Base-by-base conservation (phyloP, 2,329 filamentous ascomycete genomes). In the Dactylellina parvicollis region DNA sequence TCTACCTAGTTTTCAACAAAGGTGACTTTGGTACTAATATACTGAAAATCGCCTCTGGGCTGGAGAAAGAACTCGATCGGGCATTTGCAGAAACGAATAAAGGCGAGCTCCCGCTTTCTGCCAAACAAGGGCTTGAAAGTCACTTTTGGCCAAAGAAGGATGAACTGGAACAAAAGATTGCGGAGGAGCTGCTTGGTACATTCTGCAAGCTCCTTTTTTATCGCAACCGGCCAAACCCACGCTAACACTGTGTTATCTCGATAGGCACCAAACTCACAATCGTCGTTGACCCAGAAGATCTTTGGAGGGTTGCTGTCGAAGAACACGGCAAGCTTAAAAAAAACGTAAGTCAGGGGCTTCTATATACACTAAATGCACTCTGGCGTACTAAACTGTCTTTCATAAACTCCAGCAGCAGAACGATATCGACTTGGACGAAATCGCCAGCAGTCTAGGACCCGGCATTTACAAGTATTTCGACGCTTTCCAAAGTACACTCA, bases 241-340 rank as follows among this genome's bases (percentile, higher is more conserved):
- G n/a, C 64, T 38, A 44, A 36, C 26, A 9, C 16, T 60, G 8
- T 0, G 9, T 5, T n/a, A 32, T n/a, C n/a, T n/a, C n/a, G n/a
- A 22, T 65, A 72, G 67, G 42, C n/a, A 65, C 40, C 16, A 40
- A 46, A 24, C 18, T 73, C 14, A 50, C 44, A 7, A 40, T 73
- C n/a, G 60, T 66, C 22, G 60, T 40, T 34, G 69, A 73, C 30
- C 60, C 60, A 24, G 47, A 36, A 2, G 60, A 55, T 5, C 59
- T 60, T 22, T 73, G 69, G 69, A 57, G n/a, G 20, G 16, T 49
- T 4, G 52, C 69, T 7, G 20, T 55, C 14, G 54, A 40, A 20
- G 69, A 73, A 22, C 44, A 42, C 12, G 69, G 60, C 16, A 73
- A 73, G 54, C 69, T 73, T 12, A 55, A 55, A 60, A 66, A 60